Conservation (phyloP, 306 rosid genomes). For the Geum urbanum region DNA sequence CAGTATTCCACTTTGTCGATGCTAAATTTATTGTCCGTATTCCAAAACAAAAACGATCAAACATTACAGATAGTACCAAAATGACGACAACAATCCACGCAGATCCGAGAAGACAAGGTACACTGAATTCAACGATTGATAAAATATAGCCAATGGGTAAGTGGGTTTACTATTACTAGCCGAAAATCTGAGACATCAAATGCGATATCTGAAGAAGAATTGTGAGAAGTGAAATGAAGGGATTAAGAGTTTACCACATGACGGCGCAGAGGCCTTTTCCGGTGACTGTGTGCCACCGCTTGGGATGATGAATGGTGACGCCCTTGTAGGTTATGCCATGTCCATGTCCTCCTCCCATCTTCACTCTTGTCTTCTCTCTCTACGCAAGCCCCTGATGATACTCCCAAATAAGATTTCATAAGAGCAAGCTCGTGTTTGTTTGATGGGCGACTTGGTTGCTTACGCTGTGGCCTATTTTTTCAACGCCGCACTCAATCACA, state of each 20-base stretch:
- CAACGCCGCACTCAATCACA: neutral
- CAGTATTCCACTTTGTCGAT: neutral
- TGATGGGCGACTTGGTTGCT: neutral
- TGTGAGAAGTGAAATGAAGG: neutral
- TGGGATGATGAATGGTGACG: conserved; percentile 46
- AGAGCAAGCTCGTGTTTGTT: neutral
- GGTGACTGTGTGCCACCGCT: conserved; percentile 84
- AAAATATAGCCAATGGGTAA: neutral
- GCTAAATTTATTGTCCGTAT: neutral
- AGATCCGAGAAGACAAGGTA: conserved; percentile 13
- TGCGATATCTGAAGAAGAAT: neutral
- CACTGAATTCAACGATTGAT: neutral
- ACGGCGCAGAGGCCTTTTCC: conserved; percentile 96
- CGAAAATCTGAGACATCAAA: neutral
- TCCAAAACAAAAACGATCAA: neutral
- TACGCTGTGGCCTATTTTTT: neutral
- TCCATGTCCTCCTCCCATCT: conserved; percentile 56
- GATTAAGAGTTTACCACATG: conserved; percentile 54
- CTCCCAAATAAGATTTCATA: neutral
- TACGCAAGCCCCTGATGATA: neutral
- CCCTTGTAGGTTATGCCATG: conserved; percentile 48
- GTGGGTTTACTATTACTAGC: neutral
- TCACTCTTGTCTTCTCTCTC: conserved; percentile 8
- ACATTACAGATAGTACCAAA: neutral
- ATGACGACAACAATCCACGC: neutral